Base-by-base conservation (phyloP, 208 protist species). In the Tritrichomonas musculus region DNA sequence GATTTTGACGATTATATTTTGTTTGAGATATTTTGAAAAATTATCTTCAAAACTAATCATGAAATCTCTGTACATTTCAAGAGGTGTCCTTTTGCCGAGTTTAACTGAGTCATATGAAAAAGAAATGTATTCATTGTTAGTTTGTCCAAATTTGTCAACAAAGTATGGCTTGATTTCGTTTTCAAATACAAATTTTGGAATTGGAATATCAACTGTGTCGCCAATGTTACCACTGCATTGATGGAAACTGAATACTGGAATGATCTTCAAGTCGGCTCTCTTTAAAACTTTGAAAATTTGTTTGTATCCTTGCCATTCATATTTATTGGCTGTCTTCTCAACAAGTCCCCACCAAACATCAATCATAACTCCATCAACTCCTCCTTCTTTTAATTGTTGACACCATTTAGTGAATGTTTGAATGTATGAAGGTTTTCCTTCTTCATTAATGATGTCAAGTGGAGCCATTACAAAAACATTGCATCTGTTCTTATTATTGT, bases 151-250 rank as follows among this genome's bases (percentile, higher is more conserved):
- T 47, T 65, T 41, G 93, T 97, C 96, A 14, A 75, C 94, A 88
- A 97, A 97, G 50, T 75, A 97, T 92, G 64, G 55, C 25, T 92
- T 36, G 1, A 94, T 27, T 20, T 5, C 94, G 92, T 94, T 66
- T 33, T 47, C 2, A 20, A 93, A 72, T 20, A 97, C 95, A 94
- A 94, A 97, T 11, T 27, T 5, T 30, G 96, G 96, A n/a, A 97
- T 84, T 44, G 93, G 49, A 75, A 97, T 96, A 88, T 96, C 93
- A 93, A 93, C 95, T 17, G 11, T 17, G 73, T 97, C 96, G 66
- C 96, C 96, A 50, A 97, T 95, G 93, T 97, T 97, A 20, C 94
- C 96, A 50, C 96, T 96, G 88, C 96, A 97, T 92, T 95, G 75
- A 88, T 97, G 92, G 92, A 95, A 77, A 30, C 33, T 47, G 3